These are phyloP conservation scores for Cydonia oblonga DNA, from an alignment of 331 rosid genomes.

Conservation along the genomic window DNA sequence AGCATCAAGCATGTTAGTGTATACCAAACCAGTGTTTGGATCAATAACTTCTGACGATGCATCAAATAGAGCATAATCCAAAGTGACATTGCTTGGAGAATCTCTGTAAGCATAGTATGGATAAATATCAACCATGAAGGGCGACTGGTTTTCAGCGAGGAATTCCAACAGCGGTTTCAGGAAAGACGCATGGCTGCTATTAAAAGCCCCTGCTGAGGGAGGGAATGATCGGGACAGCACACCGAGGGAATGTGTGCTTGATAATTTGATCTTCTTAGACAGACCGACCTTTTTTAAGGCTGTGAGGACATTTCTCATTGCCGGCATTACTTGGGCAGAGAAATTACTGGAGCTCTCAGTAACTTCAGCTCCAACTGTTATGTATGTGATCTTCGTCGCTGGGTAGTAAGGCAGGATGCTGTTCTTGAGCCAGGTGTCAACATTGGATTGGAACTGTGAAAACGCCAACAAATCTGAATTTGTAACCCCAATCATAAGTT, in stretches of 20 bases:
- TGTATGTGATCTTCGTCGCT: constrained; percentile 74
- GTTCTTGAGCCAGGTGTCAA: constrained; percentile 77
- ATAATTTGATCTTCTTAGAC: constrained; percentile 68
- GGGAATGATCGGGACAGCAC: constrained; percentile 91
- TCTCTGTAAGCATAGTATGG: constrained; percentile 95
- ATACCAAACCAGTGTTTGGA: constrained; percentile 89
- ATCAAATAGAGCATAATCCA: constrained; percentile 80
- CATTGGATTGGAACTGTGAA: constrained; percentile 90
- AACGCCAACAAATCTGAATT: constrained; percentile 70
- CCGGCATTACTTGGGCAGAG: constrained; percentile 69
- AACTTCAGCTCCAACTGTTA: constrained; percentile 91
- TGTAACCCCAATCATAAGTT: constrained; percentile 81
- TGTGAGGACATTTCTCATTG: constrained; percentile 77
- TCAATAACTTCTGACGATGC: constrained; percentile 88
- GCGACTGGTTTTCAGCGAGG: constrained; percentile 85
- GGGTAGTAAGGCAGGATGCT: constrained; percentile 86
- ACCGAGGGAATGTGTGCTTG: constrained; percentile 89
- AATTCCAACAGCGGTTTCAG: constrained; percentile 89
- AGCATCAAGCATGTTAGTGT: constrained; percentile 92
- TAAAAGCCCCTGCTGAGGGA: constrained; percentile 94
- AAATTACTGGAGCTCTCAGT: constrained; percentile 58
- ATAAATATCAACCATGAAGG: constrained; percentile 92
- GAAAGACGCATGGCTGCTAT: constrained; percentile 71
- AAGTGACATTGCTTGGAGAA: constrained; percentile 56
- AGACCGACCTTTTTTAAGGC: constrained; percentile 77